A percentile compares a stretch with the other conserved stretches of the same genome.
Evolutionary conservation across 768 basidiomycete genomes (phyloP).

Genomic region (Collybia mongolica): DNA sequence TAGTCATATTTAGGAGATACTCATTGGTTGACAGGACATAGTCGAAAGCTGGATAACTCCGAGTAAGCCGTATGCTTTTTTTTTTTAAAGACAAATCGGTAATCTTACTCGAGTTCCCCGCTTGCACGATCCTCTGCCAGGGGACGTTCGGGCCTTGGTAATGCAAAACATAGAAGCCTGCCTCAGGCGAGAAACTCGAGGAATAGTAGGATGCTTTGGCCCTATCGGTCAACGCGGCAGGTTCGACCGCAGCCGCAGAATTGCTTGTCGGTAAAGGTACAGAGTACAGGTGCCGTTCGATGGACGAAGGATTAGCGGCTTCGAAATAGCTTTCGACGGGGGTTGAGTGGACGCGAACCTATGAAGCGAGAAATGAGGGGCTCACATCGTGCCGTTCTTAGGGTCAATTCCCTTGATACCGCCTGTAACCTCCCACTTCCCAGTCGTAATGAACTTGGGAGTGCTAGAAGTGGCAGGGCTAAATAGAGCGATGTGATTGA

Average conservation of each 20-base stretch:
- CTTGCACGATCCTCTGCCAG: conserved; percentile 78
- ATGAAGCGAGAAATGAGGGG: conserved; percentile 12
- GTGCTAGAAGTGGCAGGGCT: conserved; percentile 65
- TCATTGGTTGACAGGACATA: conserved; percentile 74
- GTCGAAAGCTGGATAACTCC: conserved; percentile 46
- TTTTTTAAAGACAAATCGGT: neutral
- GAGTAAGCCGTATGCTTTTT: neutral
- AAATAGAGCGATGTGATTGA: conserved; percentile 92
- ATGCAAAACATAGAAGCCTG: conserved; percentile 78
- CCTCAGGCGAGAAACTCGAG: conserved; percentile 79
- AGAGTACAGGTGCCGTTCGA: conserved; percentile 82
- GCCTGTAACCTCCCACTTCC: conserved; percentile 86
- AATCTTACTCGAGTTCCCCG: conserved; percentile 37
- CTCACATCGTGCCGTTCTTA: conserved; percentile 70
- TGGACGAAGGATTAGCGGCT: conserved; percentile 80
- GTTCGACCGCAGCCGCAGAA: conserved; percentile 32
- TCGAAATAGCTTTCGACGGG: conserved; percentile 72
- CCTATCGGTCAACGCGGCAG: conserved; percentile 52
- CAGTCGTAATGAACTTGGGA: conserved; percentile 83
- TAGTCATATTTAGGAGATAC: conserved; percentile 58
- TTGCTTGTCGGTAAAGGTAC: conserved; percentile 61
- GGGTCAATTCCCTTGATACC: conserved; percentile 73
- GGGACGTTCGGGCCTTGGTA: conserved; percentile 85
- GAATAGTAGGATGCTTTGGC: conserved; percentile 57
- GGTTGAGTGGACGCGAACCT: conserved; percentile 11